A percentile compares a stretch with the other conserved stretches of the same genome.
These are phyloP conservation scores for Madurella mycetomatis DNA, from an alignment of 2,329 filamentous ascomycete species.

Conservation along the genomic window DNA sequence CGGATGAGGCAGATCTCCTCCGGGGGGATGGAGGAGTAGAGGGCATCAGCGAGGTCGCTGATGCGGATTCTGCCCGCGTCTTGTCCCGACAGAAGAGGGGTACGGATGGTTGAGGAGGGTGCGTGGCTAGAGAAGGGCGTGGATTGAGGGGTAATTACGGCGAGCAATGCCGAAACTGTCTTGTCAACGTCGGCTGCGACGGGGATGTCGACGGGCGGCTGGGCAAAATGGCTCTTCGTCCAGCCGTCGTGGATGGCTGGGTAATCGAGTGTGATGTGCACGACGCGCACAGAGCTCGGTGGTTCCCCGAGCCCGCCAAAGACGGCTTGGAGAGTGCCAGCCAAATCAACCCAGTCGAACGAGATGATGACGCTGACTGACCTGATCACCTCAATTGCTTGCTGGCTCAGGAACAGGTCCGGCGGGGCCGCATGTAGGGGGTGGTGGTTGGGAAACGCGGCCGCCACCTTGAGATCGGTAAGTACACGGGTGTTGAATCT, in stretches of 20 bases:
- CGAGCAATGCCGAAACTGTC: not conserved
- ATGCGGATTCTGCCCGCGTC: not conserved
- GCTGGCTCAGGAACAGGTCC: not conserved
- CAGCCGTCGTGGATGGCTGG: not conserved
- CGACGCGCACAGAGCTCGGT: not conserved
- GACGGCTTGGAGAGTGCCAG: not conserved
- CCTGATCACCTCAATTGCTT: not conserved
- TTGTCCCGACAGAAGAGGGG: not conserved
- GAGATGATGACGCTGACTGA: not conserved
- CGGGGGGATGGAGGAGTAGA: not conserved
- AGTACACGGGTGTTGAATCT: not conserved
- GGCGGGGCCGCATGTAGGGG: not conserved
- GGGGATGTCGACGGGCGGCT: not conserved
- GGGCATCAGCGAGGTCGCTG: not conserved
- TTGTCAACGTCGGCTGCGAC: not conserved
- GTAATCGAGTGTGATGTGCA: not conserved
- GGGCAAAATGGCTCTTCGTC: not conserved
- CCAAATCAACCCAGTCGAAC: constrained; percentile 1
- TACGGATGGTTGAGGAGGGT: not conserved
- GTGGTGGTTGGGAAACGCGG: not conserved
- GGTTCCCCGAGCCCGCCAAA: not conserved
- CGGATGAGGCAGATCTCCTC: not conserved
- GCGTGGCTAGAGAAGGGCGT: not conserved
- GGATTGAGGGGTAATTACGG: not conserved
- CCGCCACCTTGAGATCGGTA: not conserved